Percentiles rank a stretch among this genome's conserved stretches.
phyloP scores from a whole-genome alignment of 345 rosid species.

The thale cress (Arabidopsis thaliana) region DNA sequence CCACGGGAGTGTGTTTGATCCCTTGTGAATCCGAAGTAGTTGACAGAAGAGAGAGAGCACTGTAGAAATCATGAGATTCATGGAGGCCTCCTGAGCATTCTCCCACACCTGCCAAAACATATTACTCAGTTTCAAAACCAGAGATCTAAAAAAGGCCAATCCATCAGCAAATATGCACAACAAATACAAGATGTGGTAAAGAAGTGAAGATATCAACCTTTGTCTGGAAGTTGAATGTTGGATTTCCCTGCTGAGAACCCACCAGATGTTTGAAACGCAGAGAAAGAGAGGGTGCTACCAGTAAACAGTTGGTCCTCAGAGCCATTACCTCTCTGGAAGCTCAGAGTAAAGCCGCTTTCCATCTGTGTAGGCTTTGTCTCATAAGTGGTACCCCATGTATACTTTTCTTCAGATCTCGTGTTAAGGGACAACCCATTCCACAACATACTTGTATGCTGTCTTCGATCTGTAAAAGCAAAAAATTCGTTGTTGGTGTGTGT shows the following conservation, averaged over 20 bases:
- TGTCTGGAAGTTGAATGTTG: conserved; percentile 26
- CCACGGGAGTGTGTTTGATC: conserved; percentile 41
- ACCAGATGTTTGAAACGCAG: conserved; percentile 47
- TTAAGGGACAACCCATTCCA: conserved; percentile 58
- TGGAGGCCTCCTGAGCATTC: conserved; percentile 60
- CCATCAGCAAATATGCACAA: not conserved
- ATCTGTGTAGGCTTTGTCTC: conserved; percentile 57
- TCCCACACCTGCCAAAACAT: conserved; percentile 56
- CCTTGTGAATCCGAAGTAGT: conserved; percentile 61
- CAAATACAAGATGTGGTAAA: not conserved
- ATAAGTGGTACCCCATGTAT: conserved; percentile 54
- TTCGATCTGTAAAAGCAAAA: conserved; percentile 54
- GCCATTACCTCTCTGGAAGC: conserved; percentile 53
- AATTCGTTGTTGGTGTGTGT: too few relatives aligned
- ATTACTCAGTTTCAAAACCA: conserved; percentile 5
- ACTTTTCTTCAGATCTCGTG: conserved; percentile 47
- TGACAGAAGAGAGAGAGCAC: conserved; percentile 99
- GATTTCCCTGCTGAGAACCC: conserved; percentile 45
- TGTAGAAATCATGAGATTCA: conserved; percentile 65
- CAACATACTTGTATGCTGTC: conserved; percentile 58
- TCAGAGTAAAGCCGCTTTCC: conserved; percentile 49
- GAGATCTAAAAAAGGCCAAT: not conserved
- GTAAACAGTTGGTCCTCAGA: conserved; percentile 50
- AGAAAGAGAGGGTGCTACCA: conserved; percentile 45
- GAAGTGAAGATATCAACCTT: conserved; percentile 32